Evolutionary conservation across 768 basidiomycete genomes (phyloP), one percentile per base, ranked within the genome.

Genomic region (Boletus edulis): DNA sequence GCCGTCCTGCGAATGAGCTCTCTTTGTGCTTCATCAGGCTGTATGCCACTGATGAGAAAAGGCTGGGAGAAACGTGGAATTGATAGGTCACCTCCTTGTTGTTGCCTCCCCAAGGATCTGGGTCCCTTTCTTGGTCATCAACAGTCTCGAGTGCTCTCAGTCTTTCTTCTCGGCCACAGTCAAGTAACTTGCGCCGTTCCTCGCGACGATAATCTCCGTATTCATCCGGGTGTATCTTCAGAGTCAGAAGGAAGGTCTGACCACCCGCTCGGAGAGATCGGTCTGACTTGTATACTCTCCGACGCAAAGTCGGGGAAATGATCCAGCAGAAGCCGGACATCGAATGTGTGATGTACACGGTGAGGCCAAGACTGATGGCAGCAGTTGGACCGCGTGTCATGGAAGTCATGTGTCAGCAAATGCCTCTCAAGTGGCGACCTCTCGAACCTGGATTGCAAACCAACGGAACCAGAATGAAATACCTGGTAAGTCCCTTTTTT

Each of bases 211-310:
- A 85, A 55, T 86, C 87, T 13, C 84, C 83, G 3, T 77, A 72
- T 59, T 94, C 91, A 7, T 78, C 76, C 0, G 80, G 79, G 1
- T 0, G 81, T 87, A 60, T 95, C 92, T 72, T 94, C 93, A 5
- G 83, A 67, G 63, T 94, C 92, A 0, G 92, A 93, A 5, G 91
- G 86, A 3, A 94, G 78, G 67, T 92, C 87, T 0, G 86, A 87
- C 91, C 91, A 94, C 8, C 88, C 89, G 4, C 77, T 72, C 3
- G 83, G 80, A 0, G 85, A 29, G 29, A 29, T 29, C 7, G 29
- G 29, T 29, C 29, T 42, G 29, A 15, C 12, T 6, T 31, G 57
- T 31, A 14, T 40, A 12, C 11, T 20, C 44, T 59, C 52, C 20
- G 56, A 43, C 40, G 15, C 35, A 3, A 41, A 22, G 14, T 53